Evolutionary conservation across 371 early-diverging fungal genomes (phyloP).

Genomic region (Lichtheimia corymbifera): DNA sequence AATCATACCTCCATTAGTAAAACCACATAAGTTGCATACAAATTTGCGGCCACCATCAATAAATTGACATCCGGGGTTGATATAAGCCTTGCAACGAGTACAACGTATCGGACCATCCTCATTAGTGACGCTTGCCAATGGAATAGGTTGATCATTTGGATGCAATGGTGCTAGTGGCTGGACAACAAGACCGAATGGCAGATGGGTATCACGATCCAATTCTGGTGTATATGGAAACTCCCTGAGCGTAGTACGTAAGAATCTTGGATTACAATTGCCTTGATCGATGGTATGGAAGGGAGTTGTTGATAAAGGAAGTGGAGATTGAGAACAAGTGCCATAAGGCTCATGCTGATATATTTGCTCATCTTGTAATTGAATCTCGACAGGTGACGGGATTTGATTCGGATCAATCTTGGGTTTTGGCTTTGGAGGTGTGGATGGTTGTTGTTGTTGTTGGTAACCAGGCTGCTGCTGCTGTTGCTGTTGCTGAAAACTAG

Average conservation of each 20-base stretch:
- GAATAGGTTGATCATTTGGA: constrained; percentile 62
- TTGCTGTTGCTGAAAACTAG: constrained; percentile 12
- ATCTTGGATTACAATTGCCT: constrained; percentile 93
- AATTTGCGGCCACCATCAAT: constrained; percentile 88
- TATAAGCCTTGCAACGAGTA: constrained; percentile 89
- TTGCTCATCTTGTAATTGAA: constrained; percentile 79
- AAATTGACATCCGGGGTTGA: constrained; percentile 89
- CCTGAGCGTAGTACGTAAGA: constrained; percentile 86
- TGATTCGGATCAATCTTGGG: constrained; percentile 90
- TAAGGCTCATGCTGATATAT: constrained; percentile 60
- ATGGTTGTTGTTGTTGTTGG: constrained; percentile 17
- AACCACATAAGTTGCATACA: constrained; percentile 91
- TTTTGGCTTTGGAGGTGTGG: constrained; percentile 27
- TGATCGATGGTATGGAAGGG: constrained; percentile 84
- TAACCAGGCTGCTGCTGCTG: constrained; percentile 2
- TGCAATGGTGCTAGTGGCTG: constrained; percentile 89
- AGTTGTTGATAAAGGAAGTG: constrained; percentile 81
- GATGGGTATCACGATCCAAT: constrained; percentile 67
- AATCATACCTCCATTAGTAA: constrained; percentile 73
- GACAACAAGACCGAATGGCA: constrained; percentile 88
- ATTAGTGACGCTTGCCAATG: constrained; percentile 30
- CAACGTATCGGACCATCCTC: constrained; percentile 88
- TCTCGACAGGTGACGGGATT: constrained; percentile 88
- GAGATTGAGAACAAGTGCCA: constrained; percentile 65
- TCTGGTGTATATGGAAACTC: constrained; percentile 83